A percentile compares a stretch with the other conserved stretches of the same genome.
Conservation (phyloP, 768 basidiomycete species). For the Boletus huronensis region DNA sequence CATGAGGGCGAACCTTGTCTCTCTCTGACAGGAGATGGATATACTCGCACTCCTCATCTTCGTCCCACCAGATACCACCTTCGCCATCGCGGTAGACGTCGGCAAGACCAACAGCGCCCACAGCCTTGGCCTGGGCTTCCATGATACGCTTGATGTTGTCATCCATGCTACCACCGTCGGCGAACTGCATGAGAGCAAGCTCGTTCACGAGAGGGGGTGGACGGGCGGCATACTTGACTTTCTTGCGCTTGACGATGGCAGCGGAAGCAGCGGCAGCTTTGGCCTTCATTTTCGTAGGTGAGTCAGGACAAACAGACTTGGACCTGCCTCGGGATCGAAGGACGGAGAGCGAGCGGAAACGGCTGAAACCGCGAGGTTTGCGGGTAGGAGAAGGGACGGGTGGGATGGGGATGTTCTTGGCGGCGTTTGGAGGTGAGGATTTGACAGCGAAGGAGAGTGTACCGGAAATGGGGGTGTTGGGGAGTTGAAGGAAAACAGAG, state of each 20-base stretch:
- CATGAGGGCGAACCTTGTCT: conserved; percentile 22
- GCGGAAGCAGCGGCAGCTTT: conserved; percentile 20
- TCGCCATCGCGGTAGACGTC: conserved; percentile 59
- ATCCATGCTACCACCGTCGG: conserved; percentile 60
- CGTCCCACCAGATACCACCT: conserved; percentile 68
- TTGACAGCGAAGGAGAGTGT: conserved; percentile 9
- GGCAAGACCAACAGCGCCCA: conserved; percentile 35
- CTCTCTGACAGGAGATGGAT: conserved; percentile 51
- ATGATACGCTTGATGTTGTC: conserved; percentile 51
- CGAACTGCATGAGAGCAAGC: conserved; percentile 66
- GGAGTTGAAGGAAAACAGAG: conserved; percentile 59
- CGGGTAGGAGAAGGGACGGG: conserved; percentile 6
- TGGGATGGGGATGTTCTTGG: conserved; percentile 19
- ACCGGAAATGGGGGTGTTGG: conserved; percentile 42
- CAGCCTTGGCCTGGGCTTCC: conserved; percentile 51
- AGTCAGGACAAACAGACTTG: conserved; percentile 32
- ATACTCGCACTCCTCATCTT: conserved; percentile 69
- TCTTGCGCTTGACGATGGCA: conserved; percentile 47
- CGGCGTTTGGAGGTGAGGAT: conserved; percentile 1
- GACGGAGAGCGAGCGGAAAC: conserved; percentile 51
- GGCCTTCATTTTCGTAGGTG: conserved; percentile 24
- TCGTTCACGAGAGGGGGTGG: conserved; percentile 58
- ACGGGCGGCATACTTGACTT: conserved; percentile 45
- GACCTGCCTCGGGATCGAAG: conserved; percentile 40
- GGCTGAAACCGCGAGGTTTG: conserved; percentile 36